Evolutionary conservation across 192 early-diverging fungal genomes (phyloP), one percentile per base, ranked within the genome.

Genomic region (Rhizoclosmatium sp.): DNA sequence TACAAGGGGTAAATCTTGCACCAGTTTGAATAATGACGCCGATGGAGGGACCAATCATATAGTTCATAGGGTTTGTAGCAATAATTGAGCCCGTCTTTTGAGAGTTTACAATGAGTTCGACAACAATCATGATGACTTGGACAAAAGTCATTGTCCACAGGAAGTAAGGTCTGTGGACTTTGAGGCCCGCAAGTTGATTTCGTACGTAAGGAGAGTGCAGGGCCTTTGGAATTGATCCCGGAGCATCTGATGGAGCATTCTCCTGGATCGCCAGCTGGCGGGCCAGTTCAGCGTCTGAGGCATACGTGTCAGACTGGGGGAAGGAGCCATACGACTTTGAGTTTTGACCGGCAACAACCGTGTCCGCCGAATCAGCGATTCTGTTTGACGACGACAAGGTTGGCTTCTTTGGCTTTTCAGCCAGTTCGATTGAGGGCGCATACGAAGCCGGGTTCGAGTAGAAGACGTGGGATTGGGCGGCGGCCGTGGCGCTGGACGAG

Each of bases 1-100:
- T 96, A 79, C 95, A 96, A 19, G 94, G 93, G 2, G 92, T 87
- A 79, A 92, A 95, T 4, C 93, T 85, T 1, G 93, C 93, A 14
- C 95, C 95, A 31, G 92, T 75, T 16, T 81, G 80, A 47, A 96
- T 92, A 42, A 95, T 85, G 0, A 88, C 81, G 4, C 86, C 86
- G 3, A 87, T 49, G 2, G 84, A 71, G 5, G 94, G 94, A 4
- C 95, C 95, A 79, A 96, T 94, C 91, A 97, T 92, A 74, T 87
- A 89, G 73, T 96, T 96, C 73, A 93, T 89, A 0, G 92, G 91
- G 40, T 82, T 84, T 0, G 89, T 90, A 71, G 92, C 80, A 47
- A 96, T 93, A 31, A 90, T 42, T 12, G 56, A 69, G 7, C 92
- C 90, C 1, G 93, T 94, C 14, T 86, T 56, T 44, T 89, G 71